These are phyloP conservation scores for Dendrothele bispora DNA, from an alignment of 768 basidiomycete species.

Conservation along the genomic window DNA sequence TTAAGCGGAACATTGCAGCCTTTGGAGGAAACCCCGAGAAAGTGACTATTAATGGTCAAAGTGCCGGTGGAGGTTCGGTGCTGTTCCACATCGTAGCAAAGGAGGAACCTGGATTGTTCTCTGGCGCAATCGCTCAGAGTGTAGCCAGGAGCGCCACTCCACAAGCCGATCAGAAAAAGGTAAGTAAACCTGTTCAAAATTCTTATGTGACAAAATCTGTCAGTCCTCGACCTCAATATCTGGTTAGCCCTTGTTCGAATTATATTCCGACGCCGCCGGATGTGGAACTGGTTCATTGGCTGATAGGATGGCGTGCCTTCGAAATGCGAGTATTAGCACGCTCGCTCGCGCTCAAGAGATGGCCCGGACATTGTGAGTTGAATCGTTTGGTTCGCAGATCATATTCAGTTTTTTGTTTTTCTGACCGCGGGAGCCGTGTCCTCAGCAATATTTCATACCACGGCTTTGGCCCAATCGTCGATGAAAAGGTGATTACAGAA, in stretches of 20 bases:
- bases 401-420: neutral
- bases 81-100: conserved; percentile 56
- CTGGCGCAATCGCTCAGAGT: conserved; percentile 60
- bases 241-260: conserved; percentile 50
- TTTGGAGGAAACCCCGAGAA: conserved; percentile 38
- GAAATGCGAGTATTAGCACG: conserved; percentile 48
- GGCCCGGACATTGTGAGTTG: conserved; percentile 39
- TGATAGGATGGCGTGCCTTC: conserved; percentile 43
- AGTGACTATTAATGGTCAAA: conserved; percentile 58
- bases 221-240: neutral
- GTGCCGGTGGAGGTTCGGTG: conserved; percentile 56
- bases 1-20: conserved; percentile 32
- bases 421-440: conserved; percentile 3
- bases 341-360: conserved; percentile 56
- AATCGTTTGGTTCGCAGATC: no score
- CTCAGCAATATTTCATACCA: conserved; percentile 42
- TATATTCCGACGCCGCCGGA: conserved; percentile 47
- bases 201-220: neutral
- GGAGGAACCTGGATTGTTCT: conserved; percentile 41
- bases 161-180: conserved; percentile 49
- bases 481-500: conserved; percentile 48
- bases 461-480: conserved; percentile 52
- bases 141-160: conserved; percentile 53
- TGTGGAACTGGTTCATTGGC: conserved; percentile 39
- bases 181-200: conserved; percentile 22